Percentiles rank a stretch among this genome's conserved stretches.
These are phyloP conservation scores for Fusarium praegraminearum DNA, from an alignment of 2,329 filamentous ascomycete genomes.

Conservation along the genomic window DNA sequence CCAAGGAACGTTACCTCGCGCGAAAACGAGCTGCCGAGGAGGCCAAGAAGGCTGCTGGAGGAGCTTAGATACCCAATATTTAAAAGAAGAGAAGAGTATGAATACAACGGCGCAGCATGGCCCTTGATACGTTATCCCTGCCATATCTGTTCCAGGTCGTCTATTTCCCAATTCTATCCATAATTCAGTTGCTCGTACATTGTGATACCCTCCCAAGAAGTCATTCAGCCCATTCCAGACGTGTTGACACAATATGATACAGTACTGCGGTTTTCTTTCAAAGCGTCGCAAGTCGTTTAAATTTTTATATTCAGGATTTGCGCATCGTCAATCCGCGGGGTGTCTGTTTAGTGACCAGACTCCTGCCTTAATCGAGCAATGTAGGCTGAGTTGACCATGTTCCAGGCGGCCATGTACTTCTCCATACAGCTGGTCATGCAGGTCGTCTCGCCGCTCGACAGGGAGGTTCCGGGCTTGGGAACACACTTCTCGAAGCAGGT, in stretches of 20 bases:
- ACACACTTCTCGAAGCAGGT: slow-evolving; percentile 85
- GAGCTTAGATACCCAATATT: slow-evolving; percentile 49
- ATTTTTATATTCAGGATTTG: slow-evolving; percentile 1
- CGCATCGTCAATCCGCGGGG: slow-evolving; percentile 1
- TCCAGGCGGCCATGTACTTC: slow-evolving; percentile 87
- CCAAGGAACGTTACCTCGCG: slow-evolving; percentile 82
- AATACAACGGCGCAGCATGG: slow-evolving; percentile 29
- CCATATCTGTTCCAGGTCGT: slow-evolving; percentile 29
- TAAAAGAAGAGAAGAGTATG: slow-evolving; percentile 30
- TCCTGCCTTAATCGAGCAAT: slow-evolving; percentile 73
- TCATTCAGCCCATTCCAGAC: slow-evolving; percentile 12
- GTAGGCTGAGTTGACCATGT: slow-evolving; percentile 77
- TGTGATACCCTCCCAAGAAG: slow-evolving; percentile 7
- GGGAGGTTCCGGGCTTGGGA: slow-evolving; percentile 73
- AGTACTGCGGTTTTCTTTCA: slow-evolving; percentile 26
- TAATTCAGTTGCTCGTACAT: slow-evolving; percentile 23
- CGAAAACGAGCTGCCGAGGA: slow-evolving; percentile 81
- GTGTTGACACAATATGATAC: slow-evolving; percentile 48
- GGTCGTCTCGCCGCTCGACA: slow-evolving; percentile 75
- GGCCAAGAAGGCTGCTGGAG: slow-evolving; percentile 58
- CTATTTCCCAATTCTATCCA: slow-evolving; percentile 39
- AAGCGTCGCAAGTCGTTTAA: slow-evolving; percentile 20
- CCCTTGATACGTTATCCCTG: slow-evolving; percentile 34
- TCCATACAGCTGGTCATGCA: slow-evolving; percentile 85
- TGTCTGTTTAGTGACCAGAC: slow-evolving; percentile 46